Percentiles rank a stretch among this genome's conserved stretches.
phyloP scores from a whole-genome alignment of 2,329 filamentous ascomycete genomes.

The Apiospora marii region DNA sequence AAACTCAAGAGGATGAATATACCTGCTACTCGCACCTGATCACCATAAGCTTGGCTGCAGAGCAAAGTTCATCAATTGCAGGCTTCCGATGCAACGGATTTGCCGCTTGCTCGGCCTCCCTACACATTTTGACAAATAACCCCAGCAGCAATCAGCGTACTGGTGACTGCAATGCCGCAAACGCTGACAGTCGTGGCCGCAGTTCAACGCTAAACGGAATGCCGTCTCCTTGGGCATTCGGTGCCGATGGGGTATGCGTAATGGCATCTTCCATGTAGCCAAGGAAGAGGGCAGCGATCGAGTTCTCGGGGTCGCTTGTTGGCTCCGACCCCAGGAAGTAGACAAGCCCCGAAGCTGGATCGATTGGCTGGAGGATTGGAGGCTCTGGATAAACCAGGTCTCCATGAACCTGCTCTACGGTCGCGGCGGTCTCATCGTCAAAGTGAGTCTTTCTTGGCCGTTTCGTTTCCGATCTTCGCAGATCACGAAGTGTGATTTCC shows the following conservation, averaged over 20 bases:
- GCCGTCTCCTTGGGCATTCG: conserved; percentile 69
- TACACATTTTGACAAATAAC: background rate
- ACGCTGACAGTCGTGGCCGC: background rate
- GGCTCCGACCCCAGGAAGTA: conserved; percentile 65
- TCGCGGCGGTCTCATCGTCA: conserved; percentile 71
- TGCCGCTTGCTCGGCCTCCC: background rate
- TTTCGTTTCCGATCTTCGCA: conserved; percentile 10
- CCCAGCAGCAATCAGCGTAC: background rate
- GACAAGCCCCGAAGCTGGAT: conserved; percentile 63
- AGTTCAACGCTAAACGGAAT: conserved; percentile 69
- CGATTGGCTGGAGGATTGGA: conserved; percentile 69
- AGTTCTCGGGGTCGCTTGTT: conserved; percentile 76
- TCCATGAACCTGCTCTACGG: conserved; percentile 74
- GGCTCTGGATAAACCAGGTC: conserved; percentile 71
- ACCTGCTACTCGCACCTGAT: background rate
- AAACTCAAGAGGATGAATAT: background rate
- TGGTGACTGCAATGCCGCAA: background rate
- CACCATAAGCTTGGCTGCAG: background rate
- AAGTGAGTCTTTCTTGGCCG: conserved; percentile 44
- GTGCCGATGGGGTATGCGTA: conserved; percentile 74
- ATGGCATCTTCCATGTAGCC: conserved; percentile 74
- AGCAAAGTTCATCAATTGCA: background rate
- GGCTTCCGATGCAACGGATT: background rate
- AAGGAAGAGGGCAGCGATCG: conserved; percentile 63
- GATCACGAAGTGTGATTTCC: background rate